phyloP scores from a whole-genome alignment of 805 yeast genomes.

The Candida golubevii region DNA sequence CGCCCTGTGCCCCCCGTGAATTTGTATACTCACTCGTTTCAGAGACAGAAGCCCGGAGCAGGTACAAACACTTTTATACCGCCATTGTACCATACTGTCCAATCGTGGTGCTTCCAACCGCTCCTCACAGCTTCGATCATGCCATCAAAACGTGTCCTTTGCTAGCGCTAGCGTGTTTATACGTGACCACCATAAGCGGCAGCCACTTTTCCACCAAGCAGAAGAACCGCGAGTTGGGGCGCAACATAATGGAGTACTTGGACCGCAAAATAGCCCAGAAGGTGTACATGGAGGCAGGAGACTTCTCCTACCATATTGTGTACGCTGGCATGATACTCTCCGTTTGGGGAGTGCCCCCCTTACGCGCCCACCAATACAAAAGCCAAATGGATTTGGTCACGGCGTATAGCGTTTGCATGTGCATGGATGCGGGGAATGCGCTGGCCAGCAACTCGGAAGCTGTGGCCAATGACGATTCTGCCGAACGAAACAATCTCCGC shows the following conservation, averaged over 20 bases:
- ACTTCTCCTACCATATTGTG: conserved; percentile 38
- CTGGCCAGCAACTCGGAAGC: not conserved
- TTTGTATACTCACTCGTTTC: not conserved
- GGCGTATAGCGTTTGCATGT: conserved; percentile 42
- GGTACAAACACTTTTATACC: conserved; percentile 32
- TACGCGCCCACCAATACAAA: conserved; percentile 48
- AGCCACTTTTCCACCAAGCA: conserved; percentile 11
- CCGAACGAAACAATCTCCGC: conserved; percentile 30
- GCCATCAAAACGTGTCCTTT: conserved; percentile 41
- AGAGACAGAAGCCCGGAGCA: conserved; percentile 29
- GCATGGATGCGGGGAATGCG: conserved; percentile 45
- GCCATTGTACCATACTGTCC: conserved; percentile 48
- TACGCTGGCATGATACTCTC: conserved; percentile 43
- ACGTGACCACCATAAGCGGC: conserved; percentile 46
- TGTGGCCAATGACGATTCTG: conserved; percentile 17
- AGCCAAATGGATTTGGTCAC: conserved; percentile 47
- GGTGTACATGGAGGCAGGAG: conserved; percentile 40
- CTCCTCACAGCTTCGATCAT: conserved; percentile 34
- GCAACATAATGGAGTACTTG: conserved; percentile 39
- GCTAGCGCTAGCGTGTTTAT: conserved; percentile 39
- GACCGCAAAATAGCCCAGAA: conserved; percentile 39
- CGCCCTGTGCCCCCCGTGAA: not conserved
- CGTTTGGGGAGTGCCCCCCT: conserved; percentile 52
- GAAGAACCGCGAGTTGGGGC: conserved; percentile 34
- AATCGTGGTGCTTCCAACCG: conserved; percentile 38